Evolutionary conservation across 306 rosid genomes (phyloP).

Genomic region (Cucurbita pepo): DNA sequence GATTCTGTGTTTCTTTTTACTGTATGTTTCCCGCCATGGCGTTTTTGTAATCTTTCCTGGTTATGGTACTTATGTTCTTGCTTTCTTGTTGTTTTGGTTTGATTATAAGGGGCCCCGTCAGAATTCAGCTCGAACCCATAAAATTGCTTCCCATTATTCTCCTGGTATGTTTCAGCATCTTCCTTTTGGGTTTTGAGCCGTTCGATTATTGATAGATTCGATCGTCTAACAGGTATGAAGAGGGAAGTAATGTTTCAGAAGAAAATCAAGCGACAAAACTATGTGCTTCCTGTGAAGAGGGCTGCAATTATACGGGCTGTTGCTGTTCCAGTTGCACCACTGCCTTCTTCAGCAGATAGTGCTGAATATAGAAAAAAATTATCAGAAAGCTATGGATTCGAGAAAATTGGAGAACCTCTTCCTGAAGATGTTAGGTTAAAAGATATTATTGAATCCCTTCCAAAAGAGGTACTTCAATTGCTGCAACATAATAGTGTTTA

Average conservation of each 20-base stretch:
- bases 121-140: conserved; percentile 27
- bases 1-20: conserved; percentile 44
- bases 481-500: not conserved
- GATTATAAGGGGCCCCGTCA: conserved; percentile 39
- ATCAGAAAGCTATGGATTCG: conserved; percentile 69
- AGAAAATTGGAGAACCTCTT: conserved; percentile 64
- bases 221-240: conserved; percentile 6
- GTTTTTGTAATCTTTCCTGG: not conserved
- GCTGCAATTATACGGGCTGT: conserved; percentile 40
- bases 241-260: conserved; percentile 20
- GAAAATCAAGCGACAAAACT: conserved; percentile 17
- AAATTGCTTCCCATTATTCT: conserved; percentile 23
- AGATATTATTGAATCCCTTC: conserved; percentile 66
- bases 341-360: conserved; percentile 32
- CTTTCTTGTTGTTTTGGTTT: not conserved
- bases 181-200: not conserved
- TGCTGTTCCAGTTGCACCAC: conserved; percentile 44
- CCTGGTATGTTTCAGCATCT: conserved; percentile 25
- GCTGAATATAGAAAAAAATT: conserved; percentile 49
- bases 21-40: conserved; percentile 13
- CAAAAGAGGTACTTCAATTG: conserved; percentile 44
- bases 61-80: not conserved
- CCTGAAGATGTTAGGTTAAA: conserved; percentile 57
- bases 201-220: not conserved
- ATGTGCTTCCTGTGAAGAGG: conserved; percentile 21